These are phyloP conservation scores for Ailanthus altissimus DNA, from an alignment of 345 rosid genomes.

Conservation along the genomic window DNA sequence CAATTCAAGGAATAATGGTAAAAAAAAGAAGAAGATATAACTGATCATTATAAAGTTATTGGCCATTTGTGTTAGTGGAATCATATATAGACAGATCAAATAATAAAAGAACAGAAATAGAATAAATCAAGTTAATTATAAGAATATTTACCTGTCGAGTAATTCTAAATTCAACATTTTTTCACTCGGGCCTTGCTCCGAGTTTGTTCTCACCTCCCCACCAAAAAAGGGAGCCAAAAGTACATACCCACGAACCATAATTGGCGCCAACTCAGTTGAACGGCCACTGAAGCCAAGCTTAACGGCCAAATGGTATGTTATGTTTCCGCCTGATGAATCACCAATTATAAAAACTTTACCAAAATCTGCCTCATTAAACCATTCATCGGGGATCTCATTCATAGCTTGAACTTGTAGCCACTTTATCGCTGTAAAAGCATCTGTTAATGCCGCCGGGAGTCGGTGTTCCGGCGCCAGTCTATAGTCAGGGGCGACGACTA, in stretches of 20 bases:
- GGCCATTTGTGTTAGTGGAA: not conserved
- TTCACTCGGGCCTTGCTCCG: conserved; percentile 78
- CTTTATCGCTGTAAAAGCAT: conserved; percentile 40
- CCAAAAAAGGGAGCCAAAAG: conserved; percentile 89
- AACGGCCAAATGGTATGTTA: conserved; percentile 78
- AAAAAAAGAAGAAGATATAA: not conserved
- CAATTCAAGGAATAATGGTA: not conserved
- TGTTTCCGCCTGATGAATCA: conserved; percentile 94
- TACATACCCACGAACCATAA: conserved; percentile 72
- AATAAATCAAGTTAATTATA: not conserved
- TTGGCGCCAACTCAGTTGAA: conserved; percentile 45
- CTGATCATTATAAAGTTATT: not conserved
- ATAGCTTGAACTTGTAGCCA: conserved; percentile 58
- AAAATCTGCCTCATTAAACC: conserved; percentile 54
- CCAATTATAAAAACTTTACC: conserved; percentile 64
- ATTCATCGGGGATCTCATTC: conserved; percentile 32
- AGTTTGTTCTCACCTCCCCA: conserved; percentile 67
- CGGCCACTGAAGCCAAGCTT: conserved; percentile 44
- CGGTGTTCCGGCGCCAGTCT: conserved; percentile 80
- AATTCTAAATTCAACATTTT: conserved; percentile 54
- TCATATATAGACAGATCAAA: not conserved
- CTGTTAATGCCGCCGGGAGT: conserved; percentile 80
- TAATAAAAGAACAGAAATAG: not conserved
- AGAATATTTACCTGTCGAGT: conserved; percentile 65
- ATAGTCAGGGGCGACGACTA: conserved; percentile 71